Conservation (phyloP, 2,329 filamentous ascomycete genomes). For the Fusarium phyllophilum region DNA sequence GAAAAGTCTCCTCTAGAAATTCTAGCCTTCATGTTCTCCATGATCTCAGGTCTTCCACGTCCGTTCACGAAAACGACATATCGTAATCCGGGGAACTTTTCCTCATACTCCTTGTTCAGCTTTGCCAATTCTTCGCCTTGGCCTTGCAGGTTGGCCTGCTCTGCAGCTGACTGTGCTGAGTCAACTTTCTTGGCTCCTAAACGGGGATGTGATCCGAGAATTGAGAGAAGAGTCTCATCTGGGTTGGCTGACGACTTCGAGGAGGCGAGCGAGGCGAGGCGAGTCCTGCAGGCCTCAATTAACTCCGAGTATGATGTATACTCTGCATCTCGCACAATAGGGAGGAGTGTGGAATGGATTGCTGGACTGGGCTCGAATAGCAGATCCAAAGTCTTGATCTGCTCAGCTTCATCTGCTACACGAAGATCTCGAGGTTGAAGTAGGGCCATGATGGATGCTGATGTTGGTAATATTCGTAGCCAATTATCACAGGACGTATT, state of each 20-base stretch:
- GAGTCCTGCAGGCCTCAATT: constrained; percentile 71
- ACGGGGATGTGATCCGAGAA: constrained; percentile 84
- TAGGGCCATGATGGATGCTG: constrained; percentile 51
- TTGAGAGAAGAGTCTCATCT: constrained; percentile 68
- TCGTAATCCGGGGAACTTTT: constrained; percentile 80
- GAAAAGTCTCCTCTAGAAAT: constrained; percentile 75
- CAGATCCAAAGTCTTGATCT: constrained; percentile 73
- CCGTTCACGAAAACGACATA: constrained; percentile 96
- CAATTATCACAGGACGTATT: not conserved
- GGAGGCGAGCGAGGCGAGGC: constrained; percentile 69
- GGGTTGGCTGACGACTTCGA: constrained; percentile 59
- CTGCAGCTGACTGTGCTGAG: constrained; percentile 81
- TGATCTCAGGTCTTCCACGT: constrained; percentile 75
- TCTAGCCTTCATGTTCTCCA: constrained; percentile 81
- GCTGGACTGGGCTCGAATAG: constrained; percentile 86
- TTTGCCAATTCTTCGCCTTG: constrained; percentile 68
- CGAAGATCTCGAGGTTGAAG: constrained; percentile 68
- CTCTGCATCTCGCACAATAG: constrained; percentile 64
- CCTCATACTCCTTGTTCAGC: constrained; percentile 83
- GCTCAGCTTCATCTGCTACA: constrained; percentile 63
- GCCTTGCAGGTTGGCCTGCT: constrained; percentile 80
- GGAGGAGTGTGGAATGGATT: constrained; percentile 77
- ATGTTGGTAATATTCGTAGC: not conserved
- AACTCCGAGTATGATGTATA: constrained; percentile 77
- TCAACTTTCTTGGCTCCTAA: constrained; percentile 84